Evolutionary conservation across 2,329 filamentous ascomycete species (phyloP).

Genomic region (Neonectria neomacrospora): DNA sequence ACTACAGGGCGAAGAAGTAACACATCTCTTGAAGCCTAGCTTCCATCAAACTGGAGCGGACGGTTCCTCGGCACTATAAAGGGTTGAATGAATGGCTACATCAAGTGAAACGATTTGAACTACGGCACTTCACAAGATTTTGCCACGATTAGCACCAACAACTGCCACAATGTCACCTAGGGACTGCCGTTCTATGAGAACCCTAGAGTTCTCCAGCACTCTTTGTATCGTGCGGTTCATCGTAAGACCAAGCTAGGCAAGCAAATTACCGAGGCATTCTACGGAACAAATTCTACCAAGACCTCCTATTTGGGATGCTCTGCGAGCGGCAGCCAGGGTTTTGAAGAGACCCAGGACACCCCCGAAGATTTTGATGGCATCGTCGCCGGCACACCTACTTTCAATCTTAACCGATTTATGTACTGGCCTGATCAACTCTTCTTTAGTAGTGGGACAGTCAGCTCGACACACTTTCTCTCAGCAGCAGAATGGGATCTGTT

Average conservation of each 20-base stretch:
- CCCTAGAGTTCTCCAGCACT: slow-evolving; percentile 52
- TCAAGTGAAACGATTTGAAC: slow-evolving; percentile 51
- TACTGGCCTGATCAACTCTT: slow-evolving; percentile 14
- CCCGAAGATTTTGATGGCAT: slow-evolving; percentile 67
- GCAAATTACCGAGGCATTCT: neutral
- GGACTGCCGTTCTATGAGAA: slow-evolving; percentile 45
- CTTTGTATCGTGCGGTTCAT: slow-evolving; percentile 43
- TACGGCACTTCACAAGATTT: slow-evolving; percentile 56
- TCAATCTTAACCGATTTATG: slow-evolving; percentile 56
- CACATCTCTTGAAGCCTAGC: neutral
- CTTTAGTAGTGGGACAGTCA: slow-evolving; percentile 19
- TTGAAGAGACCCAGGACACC: slow-evolving; percentile 63
- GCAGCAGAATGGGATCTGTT: slow-evolving; percentile 54
- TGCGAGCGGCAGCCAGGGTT: slow-evolving; percentile 67
- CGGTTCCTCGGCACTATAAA: neutral
- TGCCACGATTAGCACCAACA: slow-evolving; percentile 59
- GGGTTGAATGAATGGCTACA: slow-evolving; percentile 30
- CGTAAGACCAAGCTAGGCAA: neutral
- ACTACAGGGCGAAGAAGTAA: neutral
- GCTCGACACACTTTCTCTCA: slow-evolving; percentile 36
- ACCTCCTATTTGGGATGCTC: slow-evolving; percentile 70
- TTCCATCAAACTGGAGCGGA: slow-evolving; percentile 4
- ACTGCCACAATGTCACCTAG: slow-evolving; percentile 58
- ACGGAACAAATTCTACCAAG: slow-evolving; percentile 42
- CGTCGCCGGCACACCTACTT: slow-evolving; percentile 58